These are phyloP conservation scores for Euphrasia confusa DNA, from an alignment of 257 asterid genomes.

Conservation along the genomic window DNA sequence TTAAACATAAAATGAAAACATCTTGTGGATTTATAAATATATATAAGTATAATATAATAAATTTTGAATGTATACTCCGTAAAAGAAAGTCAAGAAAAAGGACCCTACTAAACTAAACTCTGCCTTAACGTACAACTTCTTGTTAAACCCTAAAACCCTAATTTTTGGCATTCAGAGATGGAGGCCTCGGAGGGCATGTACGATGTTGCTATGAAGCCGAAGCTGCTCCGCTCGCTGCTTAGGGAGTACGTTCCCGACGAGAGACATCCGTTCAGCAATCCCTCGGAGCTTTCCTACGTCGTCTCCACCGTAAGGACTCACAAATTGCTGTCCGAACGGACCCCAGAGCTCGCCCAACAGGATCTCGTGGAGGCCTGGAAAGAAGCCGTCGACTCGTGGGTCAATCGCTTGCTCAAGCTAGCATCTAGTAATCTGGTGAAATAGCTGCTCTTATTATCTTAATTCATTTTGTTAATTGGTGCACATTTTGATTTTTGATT, in stretches of 20 bases:
- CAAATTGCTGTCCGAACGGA: conserved; percentile 51
- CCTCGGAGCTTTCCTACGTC: conserved; percentile 57
- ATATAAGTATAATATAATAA: too few relatives aligned
- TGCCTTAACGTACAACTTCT: too few relatives aligned
- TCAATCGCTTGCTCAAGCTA: conserved; percentile 53
- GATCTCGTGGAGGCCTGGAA: conserved; percentile 57
- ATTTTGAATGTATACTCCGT: too few relatives aligned
- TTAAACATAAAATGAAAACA: too few relatives aligned
- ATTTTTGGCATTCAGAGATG: conserved; percentile 28
- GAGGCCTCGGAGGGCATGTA: conserved; percentile 41
- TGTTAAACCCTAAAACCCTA: conserved; percentile 34
- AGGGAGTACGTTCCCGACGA: conserved; percentile 69
- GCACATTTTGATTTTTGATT: too few relatives aligned
- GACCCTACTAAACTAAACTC: too few relatives aligned
- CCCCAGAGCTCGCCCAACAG: conserved; percentile 28
- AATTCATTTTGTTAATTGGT: not conserved
- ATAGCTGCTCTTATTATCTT: not conserved
- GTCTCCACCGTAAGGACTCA: conserved; percentile 54
- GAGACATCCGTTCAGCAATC: conserved; percentile 52
- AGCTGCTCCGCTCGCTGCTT: conserved; percentile 57
- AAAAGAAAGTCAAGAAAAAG: too few relatives aligned
- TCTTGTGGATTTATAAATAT: too few relatives aligned
- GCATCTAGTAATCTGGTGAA: conserved; percentile 55
- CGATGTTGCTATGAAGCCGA: conserved; percentile 52
- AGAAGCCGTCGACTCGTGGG: conserved; percentile 73